Evolutionary conservation across 495 filamentous ascomycete genomes (phyloP), one percentile per base, ranked within the genome.

Genomic region (Achaetomiella virescens): DNA sequence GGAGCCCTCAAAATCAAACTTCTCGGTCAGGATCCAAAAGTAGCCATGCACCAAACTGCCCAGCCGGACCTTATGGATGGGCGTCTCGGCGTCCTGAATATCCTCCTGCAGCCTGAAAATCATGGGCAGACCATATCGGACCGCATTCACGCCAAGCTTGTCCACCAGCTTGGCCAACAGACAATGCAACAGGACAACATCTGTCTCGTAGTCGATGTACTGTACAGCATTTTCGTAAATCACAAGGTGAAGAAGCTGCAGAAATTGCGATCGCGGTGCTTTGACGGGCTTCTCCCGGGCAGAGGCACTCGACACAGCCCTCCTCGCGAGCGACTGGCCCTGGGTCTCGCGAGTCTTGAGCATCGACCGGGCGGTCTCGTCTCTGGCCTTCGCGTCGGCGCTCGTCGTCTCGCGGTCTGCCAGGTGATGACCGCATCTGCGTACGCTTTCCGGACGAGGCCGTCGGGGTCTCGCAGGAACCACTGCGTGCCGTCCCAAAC

Each of bases 401-500:
- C 77, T 80, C 24, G 79, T 87, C 31, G 89, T 89, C 69, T 97
- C 91, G 15, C 86, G 74, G 47, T 84, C 79, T 42, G 71, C 90
- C 91, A 97, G 7, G 85, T 85, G 22, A 87, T 66, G 10, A 97
- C 70, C 10, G 90, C 87, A 67, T 95, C 87, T 8, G 81, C 82
- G 63, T 96, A 97, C 1, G 90, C 88, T 63, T 84, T 84, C 44
- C 90, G 80, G 41, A 96, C 91, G 20, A 83, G 76, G 18, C 78
- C 80, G 61, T 90, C 84, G 11, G 82, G 75, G 64, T 96, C 91
- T 17, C 87, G 81, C 20, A 96, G 72, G 43, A 97, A 80, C 84
- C 88, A 93, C 52, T 96, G 89, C 0, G 91, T 95, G 12, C 89
- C 89, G 68, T 96, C 89, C 91, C 91, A 97, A 0, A 89, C 85